phyloP scores from a whole-genome alignment of 331 rosid genomes.

The Dryas integrifolia region DNA sequence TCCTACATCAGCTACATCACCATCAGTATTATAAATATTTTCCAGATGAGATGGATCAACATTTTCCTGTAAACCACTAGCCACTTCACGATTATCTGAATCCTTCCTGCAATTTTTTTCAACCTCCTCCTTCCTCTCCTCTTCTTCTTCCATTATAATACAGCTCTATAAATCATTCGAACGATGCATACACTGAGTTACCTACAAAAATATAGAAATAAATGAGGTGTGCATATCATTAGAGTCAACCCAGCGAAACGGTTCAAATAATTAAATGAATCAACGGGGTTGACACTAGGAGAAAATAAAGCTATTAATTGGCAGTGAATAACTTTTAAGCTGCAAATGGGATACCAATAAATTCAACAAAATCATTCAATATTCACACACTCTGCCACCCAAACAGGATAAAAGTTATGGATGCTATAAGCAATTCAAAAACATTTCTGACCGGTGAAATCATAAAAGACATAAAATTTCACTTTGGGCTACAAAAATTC shows the following conservation, averaged over 20 bases:
- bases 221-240: background rate
- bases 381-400: background rate
- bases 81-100: slow-evolving; percentile 35
- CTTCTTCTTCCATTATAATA: slow-evolving; percentile 74
- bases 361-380: background rate
- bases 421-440: background rate
- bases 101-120: slow-evolving; percentile 38
- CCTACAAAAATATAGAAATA: slow-evolving; percentile 32
- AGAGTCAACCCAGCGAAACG: slow-evolving; percentile 9
- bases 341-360: background rate
- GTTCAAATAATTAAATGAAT: background rate
- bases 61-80: slow-evolving; percentile 33
- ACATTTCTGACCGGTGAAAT: background rate
- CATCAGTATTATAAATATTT: slow-evolving; percentile 23
- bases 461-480: background rate
- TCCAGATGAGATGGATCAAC: slow-evolving; percentile 33
- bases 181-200: slow-evolving; percentile 25
- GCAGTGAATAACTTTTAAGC: slow-evolving; percentile 4
- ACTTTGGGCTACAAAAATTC: background rate
- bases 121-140: slow-evolving; percentile 43
- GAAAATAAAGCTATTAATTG: background rate
- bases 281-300: background rate
- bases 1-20: slow-evolving; percentile 29
- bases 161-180: slow-evolving; percentile 30
- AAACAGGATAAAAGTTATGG: background rate